A percentile compares a stretch with the other conserved stretches of the same genome.
These are phyloP conservation scores for Thelonectria rubi DNA, from an alignment of 2,329 filamentous ascomycete genomes.

Conservation along the genomic window DNA sequence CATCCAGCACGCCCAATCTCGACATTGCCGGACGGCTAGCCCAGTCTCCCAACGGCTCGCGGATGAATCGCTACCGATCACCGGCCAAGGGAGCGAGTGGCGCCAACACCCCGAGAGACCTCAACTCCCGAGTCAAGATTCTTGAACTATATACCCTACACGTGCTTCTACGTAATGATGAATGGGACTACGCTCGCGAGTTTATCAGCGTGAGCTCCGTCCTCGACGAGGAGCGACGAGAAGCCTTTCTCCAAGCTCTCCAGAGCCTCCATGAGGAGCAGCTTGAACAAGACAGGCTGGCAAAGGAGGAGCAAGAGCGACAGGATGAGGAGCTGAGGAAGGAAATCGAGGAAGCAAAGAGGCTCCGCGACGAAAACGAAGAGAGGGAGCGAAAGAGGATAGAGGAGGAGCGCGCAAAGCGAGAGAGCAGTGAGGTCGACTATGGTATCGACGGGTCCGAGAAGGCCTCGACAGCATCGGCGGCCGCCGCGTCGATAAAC, in stretches of 20 bases:
- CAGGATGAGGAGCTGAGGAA: slow-evolving; percentile 66
- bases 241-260: slow-evolving; percentile 87
- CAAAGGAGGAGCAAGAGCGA: slow-evolving; percentile 64
- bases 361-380: slow-evolving; percentile 66
- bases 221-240: slow-evolving; percentile 89
- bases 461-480: slow-evolving; percentile 46
- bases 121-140: slow-evolving; percentile 87
- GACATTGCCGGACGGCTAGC: slow-evolving; percentile 74
- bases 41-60: slow-evolving; percentile 51
- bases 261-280: slow-evolving; percentile 87
- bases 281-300: slow-evolving; percentile 73
- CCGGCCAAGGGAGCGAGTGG: slow-evolving; percentile 65
- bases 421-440: slow-evolving; percentile 69
- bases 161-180: slow-evolving; percentile 89
- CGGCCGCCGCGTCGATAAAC: slow-evolving; percentile 25
- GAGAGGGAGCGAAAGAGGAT: slow-evolving; percentile 61
- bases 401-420: slow-evolving; percentile 62
- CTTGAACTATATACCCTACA: slow-evolving; percentile 96
- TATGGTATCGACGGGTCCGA: slow-evolving; percentile 71
- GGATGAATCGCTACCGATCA: slow-evolving; percentile 53
- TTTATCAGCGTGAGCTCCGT: slow-evolving; percentile 89
- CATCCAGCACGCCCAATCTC: slow-evolving; percentile 76
- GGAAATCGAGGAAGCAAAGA: slow-evolving; percentile 66
- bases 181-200: slow-evolving; percentile 94
- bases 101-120: slow-evolving; percentile 83